Conservation (phyloP, 208 protist species). For the Crithidia bombi region DNA sequence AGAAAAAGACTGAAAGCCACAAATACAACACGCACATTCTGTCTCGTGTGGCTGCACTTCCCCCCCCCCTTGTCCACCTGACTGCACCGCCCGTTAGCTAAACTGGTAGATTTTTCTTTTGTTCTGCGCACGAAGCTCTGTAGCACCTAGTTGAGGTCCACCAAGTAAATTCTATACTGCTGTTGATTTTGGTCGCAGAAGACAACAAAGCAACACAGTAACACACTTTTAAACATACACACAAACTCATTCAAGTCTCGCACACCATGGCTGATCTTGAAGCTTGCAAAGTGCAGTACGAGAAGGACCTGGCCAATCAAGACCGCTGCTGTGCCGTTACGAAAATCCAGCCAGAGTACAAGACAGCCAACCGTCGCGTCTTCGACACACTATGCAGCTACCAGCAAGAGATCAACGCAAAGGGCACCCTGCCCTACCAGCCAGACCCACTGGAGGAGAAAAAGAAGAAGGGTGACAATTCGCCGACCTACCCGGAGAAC, state of each 20-base stretch:
- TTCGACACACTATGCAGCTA: slow-evolving; percentile 41
- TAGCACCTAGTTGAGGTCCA: too few species aligned
- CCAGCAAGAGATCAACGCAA: slow-evolving; percentile 44
- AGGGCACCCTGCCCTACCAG: slow-evolving; percentile 35
- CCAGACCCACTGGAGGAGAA: slow-evolving; percentile 19
- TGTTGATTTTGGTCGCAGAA: too few species aligned
- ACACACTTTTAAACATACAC: background rate
- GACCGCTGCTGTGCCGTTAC: slow-evolving; percentile 43
- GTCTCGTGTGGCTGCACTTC: too few species aligned
- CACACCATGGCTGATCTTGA: slow-evolving; percentile 31
- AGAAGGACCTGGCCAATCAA: slow-evolving; percentile 45
- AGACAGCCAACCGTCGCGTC: slow-evolving; percentile 44
- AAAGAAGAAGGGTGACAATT: slow-evolving; percentile 29
- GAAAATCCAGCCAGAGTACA: slow-evolving; percentile 36
- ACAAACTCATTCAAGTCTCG: background rate
- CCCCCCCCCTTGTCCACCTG: too few species aligned
- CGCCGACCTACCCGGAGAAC: slow-evolving; percentile 46
- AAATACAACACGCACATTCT: too few species aligned
- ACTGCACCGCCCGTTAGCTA: too few species aligned
- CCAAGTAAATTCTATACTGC: too few species aligned
- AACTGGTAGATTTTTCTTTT: too few species aligned
- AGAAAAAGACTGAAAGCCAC: too few species aligned
- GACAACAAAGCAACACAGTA: background rate
- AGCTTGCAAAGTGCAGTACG: slow-evolving; percentile 48
- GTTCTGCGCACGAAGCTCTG: too few species aligned